phyloP scores from a whole-genome alignment of 371 early-diverging fungal genomes.

The Mucor plumbeus region DNA sequence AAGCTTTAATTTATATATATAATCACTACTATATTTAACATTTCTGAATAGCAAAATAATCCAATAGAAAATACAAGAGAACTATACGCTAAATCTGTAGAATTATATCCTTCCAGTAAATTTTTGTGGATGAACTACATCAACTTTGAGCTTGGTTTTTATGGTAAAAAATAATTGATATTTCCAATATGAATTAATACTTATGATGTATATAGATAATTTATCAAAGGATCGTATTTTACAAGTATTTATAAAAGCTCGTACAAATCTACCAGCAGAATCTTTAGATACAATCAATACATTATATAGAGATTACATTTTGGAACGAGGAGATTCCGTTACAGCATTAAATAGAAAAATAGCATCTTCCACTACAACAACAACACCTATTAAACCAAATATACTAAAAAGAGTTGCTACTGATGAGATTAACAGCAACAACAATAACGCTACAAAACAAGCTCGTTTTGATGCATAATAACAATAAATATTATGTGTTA shows the following conservation, averaged over 20 bases:
- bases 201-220: slow-evolving; percentile 28
- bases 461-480: slow-evolving; percentile 20
- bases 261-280: slow-evolving; percentile 43
- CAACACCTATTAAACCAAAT: slow-evolving; percentile 12
- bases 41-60: slow-evolving; percentile 20
- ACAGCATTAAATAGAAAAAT: slow-evolving; percentile 20
- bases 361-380: background rate
- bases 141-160: slow-evolving; percentile 63
- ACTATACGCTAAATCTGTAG: slow-evolving; percentile 41
- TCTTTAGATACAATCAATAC: slow-evolving; percentile 51
- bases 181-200: background rate
- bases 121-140: slow-evolving; percentile 61
- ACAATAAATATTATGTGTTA: slow-evolving; percentile 6
- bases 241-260: slow-evolving; percentile 52
- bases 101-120: slow-evolving; percentile 41
- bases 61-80: slow-evolving; percentile 53
- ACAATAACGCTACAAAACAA: slow-evolving; percentile 22
- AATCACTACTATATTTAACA: background rate
- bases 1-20: background rate
- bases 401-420: background rate
- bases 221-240: slow-evolving; percentile 42
- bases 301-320: slow-evolving; percentile 54
- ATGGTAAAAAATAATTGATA: slow-evolving; percentile 37
- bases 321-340: slow-evolving; percentile 51
- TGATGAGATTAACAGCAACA: slow-evolving; percentile 14